These are phyloP conservation scores for Arctium minus DNA, from an alignment of 129 eudicot species.

Conservation along the genomic window DNA sequence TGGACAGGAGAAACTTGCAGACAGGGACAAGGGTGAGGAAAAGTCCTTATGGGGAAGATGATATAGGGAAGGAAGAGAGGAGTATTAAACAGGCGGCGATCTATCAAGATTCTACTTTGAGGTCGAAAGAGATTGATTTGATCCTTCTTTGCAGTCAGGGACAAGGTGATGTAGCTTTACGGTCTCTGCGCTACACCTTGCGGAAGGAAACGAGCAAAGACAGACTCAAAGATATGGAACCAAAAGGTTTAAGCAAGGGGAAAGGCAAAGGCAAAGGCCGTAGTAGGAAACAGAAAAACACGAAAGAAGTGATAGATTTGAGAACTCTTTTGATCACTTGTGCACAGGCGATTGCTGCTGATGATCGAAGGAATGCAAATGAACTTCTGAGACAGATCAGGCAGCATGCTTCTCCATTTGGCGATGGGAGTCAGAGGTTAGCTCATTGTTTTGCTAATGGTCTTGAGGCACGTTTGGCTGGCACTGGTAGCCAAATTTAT, in stretches of 20 bases:
- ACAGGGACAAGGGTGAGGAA: slow-evolving; percentile 46
- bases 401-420: slow-evolving; percentile 59
- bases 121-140: slow-evolving; percentile 56
- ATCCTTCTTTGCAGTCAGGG: slow-evolving; percentile 50
- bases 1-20: background rate
- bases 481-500: slow-evolving; percentile 51
- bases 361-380: slow-evolving; percentile 51
- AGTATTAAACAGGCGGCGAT: slow-evolving; percentile 56
- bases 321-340: slow-evolving; percentile 58
- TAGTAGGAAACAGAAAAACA: slow-evolving; percentile 40
- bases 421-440: slow-evolving; percentile 71
- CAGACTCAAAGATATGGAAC: slow-evolving; percentile 17
- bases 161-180: slow-evolving; percentile 32
- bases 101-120: slow-evolving; percentile 47
- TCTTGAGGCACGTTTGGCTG: slow-evolving; percentile 80
- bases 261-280: slow-evolving; percentile 37
- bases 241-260: slow-evolving; percentile 24
- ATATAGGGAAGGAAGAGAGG: slow-evolving; percentile 40
- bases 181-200: slow-evolving; percentile 34
- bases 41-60: slow-evolving; percentile 24
- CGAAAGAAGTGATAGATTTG: slow-evolving; percentile 72
- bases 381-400: slow-evolving; percentile 53
- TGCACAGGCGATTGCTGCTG: slow-evolving; percentile 70
- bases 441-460: slow-evolving; percentile 75
- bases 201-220: slow-evolving; percentile 36